phyloP scores from a whole-genome alignment of 257 asterid species.

The Nicotiana tabacum region DNA sequence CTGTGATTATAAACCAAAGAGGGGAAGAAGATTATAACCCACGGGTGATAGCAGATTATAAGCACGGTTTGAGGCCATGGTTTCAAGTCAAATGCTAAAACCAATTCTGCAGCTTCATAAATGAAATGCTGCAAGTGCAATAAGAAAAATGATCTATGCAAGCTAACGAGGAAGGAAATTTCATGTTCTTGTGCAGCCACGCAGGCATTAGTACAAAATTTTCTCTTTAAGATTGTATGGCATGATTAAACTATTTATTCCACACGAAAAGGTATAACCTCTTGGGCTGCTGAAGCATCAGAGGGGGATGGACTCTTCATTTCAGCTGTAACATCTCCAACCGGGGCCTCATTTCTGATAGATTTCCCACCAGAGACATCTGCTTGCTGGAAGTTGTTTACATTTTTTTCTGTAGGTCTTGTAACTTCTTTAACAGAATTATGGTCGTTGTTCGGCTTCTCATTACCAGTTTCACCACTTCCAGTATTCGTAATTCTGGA shows the following conservation, averaged over 20 bases:
- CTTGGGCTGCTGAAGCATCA: conserved; percentile 33
- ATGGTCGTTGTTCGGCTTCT: conserved; percentile 30
- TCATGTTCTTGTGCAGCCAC: not conserved
- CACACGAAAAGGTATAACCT: conserved; percentile 37
- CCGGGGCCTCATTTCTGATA: conserved; percentile 27
- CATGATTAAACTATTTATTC: not conserved
- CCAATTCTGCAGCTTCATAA: not conserved
- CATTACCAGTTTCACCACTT: conserved; percentile 33
- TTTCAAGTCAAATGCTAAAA: not conserved
- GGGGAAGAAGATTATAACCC: too few species aligned
- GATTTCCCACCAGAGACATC: conserved; percentile 32
- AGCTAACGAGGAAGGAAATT: not conserved
- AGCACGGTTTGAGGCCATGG: too few species aligned
- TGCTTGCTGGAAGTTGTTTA: conserved; percentile 30
- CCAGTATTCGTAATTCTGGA: conserved; percentile 39
- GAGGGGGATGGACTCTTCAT: conserved; percentile 34
- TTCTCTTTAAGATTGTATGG: conserved; percentile 12
- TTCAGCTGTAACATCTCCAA: conserved; percentile 41
- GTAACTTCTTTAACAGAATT: conserved; percentile 33
- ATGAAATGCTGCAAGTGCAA: conserved; percentile 2
- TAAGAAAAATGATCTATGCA: not conserved
- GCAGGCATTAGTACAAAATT: not conserved
- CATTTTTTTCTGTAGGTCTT: conserved; percentile 31
- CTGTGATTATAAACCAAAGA: not conserved
- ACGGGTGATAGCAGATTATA: too few species aligned